phyloP scores from a whole-genome alignment of 2,329 filamentous ascomycete genomes.

The Cordyceps tenuipes region DNA sequence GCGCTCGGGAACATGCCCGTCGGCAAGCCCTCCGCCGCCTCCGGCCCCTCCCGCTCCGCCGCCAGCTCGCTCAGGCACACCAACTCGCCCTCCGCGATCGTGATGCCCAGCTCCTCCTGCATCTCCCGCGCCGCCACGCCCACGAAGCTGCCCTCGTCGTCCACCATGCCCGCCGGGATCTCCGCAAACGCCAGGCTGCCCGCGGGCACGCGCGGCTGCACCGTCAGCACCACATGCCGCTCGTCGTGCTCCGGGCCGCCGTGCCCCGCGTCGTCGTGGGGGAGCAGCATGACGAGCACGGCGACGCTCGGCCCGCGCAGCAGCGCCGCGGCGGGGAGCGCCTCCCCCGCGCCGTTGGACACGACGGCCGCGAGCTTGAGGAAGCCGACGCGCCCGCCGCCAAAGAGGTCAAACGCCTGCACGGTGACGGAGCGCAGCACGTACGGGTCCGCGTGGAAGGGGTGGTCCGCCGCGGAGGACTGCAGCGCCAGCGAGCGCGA shows the following conservation, averaged over 20 bases:
- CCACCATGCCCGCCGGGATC: constrained; percentile 52
- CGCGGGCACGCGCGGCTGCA: constrained; percentile 49
- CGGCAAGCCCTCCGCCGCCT: constrained; percentile 32
- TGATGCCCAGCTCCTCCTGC: constrained; percentile 49
- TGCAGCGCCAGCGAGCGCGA: constrained; percentile 40
- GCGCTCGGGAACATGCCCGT: constrained; percentile 48
- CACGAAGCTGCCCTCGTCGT: constrained; percentile 44
- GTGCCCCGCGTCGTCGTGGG: constrained; percentile 33
- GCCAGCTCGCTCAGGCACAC: constrained; percentile 45
- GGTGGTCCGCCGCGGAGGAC: constrained; percentile 27
- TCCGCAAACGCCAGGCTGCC: constrained; percentile 48
- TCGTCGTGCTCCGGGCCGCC: constrained; percentile 26
- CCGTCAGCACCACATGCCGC: constrained; percentile 49
- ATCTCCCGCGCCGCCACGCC: constrained; percentile 54
- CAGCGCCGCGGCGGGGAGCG: constrained; percentile 46
- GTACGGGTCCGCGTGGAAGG: constrained; percentile 48
- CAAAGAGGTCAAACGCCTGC: constrained; percentile 47
- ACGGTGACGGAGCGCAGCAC: constrained; percentile 40
- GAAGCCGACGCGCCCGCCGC: constrained; percentile 41
- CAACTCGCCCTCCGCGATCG: constrained; percentile 39
- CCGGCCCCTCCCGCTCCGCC: constrained; percentile 27
- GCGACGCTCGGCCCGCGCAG: constrained; percentile 53
- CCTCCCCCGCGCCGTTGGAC: constrained; percentile 38
- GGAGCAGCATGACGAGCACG: constrained; percentile 49
- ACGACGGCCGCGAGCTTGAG: constrained; percentile 45